phyloP scores from a whole-genome alignment of 2,329 filamentous ascomycete species.

The Trichoderma harzianum region DNA sequence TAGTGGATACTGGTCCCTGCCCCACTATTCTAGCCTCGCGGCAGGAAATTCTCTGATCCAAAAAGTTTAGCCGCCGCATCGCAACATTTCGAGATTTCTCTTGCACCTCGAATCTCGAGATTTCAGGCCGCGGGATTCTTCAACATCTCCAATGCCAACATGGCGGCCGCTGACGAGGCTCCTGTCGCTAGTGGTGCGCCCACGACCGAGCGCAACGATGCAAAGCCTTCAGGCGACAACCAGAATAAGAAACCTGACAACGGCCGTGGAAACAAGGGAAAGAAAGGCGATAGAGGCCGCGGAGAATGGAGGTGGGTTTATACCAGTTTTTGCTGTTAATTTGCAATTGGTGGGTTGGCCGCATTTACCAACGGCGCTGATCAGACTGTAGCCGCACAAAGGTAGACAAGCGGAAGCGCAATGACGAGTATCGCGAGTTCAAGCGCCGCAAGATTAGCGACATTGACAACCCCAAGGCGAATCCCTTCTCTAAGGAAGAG shows the following conservation, averaged over 20 bases:
- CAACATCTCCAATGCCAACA: constrained; percentile 29
- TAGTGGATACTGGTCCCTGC: background rate
- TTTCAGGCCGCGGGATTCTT: constrained; percentile 1
- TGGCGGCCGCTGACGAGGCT: constrained; percentile 33
- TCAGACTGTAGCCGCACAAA: constrained; percentile 35
- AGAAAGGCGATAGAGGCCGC: constrained; percentile 24
- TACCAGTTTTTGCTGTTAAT: background rate
- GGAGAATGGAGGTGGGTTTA: constrained; percentile 29
- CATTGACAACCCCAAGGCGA: constrained; percentile 33
- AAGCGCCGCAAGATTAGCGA: constrained; percentile 42
- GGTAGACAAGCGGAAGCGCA: constrained; percentile 39
- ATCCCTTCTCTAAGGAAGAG: constrained; percentile 68
- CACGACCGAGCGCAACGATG: constrained; percentile 19
- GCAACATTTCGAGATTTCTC: background rate
- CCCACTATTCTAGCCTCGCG: background rate
- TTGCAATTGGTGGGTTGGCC: background rate
- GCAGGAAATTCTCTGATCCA: constrained; percentile 16
- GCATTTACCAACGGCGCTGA: constrained; percentile 33
- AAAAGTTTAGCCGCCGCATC: constrained; percentile 3
- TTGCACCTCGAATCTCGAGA: background rate
- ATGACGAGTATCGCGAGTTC: constrained; percentile 39
- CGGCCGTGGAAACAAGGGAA: constrained; percentile 23
- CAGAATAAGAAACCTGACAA: constrained; percentile 15
- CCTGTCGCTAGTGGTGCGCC: constrained; percentile 27
- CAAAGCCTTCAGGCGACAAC: constrained; percentile 1